Conservation (phyloP, 805 yeast species). For the Saccharomycopsis fibuligera region DNA sequence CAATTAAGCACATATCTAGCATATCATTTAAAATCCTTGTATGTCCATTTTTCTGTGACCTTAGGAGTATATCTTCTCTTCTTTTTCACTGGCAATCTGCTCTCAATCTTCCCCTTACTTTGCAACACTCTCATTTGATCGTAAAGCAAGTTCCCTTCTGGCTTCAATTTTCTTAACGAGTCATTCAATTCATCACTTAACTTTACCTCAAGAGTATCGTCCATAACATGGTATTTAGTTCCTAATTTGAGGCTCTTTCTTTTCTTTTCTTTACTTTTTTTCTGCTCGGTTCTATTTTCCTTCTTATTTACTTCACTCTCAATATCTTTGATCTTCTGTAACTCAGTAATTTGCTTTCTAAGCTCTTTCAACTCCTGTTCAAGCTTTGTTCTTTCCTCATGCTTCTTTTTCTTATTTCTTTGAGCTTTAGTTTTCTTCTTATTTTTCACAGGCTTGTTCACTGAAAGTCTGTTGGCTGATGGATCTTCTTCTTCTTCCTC, state of each 20-base stretch:
- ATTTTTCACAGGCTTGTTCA: constrained; percentile 60
- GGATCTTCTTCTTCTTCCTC: constrained; percentile 29
- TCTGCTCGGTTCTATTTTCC: constrained; percentile 22
- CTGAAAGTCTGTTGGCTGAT: constrained; percentile 46
- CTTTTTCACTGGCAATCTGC: constrained; percentile 65
- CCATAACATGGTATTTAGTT: constrained; percentile 41
- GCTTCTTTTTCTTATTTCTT: constrained; percentile 64
- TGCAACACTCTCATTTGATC: constrained; percentile 81
- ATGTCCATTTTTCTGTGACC: constrained; percentile 87
- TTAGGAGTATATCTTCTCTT: constrained; percentile 64
- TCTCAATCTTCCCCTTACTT: constrained; percentile 78
- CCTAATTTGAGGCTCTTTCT: constrained; percentile 35
- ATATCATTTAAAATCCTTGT: constrained; percentile 77
- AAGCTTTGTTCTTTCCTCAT: constrained; percentile 50
- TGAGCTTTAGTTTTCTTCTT: constrained; percentile 73
- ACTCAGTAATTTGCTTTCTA: constrained; percentile 53
- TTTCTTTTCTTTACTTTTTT: constrained; percentile 24
- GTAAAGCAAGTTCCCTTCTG: constrained; percentile 82
- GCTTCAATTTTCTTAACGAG: constrained; percentile 74
- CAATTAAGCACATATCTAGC: no score
- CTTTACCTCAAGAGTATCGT: constrained; percentile 61
- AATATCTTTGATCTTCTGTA: constrained; percentile 41
- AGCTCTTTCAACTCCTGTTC: constrained; percentile 45
- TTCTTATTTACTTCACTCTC: constrained; percentile 26
- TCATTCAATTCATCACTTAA: constrained; percentile 83